phyloP scores from a whole-genome alignment of 495 filamentous ascomycete genomes.

The Daldinia childiae region DNA sequence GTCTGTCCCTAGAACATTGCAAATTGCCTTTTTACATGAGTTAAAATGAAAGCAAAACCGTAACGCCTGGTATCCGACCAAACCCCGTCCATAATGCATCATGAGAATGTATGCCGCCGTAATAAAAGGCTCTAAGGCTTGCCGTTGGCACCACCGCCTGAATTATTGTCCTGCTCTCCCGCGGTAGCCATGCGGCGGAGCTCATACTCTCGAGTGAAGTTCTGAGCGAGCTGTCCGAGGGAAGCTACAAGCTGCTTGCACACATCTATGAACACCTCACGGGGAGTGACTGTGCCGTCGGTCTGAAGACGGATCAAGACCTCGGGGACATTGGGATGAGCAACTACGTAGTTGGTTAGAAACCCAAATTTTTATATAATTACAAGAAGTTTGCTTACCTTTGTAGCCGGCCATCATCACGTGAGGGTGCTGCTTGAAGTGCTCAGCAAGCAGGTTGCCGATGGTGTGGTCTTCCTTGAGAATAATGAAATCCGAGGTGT shows the following conservation, averaged over 20 bases:
- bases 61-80: slow-evolving; percentile 37
- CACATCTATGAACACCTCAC: slow-evolving; percentile 80
- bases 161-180: slow-evolving; percentile 52
- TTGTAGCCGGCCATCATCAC: slow-evolving; percentile 91
- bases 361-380: neutral
- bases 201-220: slow-evolving; percentile 96
- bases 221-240: slow-evolving; percentile 76
- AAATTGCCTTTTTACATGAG: neutral
- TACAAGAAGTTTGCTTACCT: slow-evolving; percentile 55
- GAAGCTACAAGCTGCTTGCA: slow-evolving; percentile 82
- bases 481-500: slow-evolving; percentile 89
- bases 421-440: slow-evolving; percentile 79
- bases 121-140: slow-evolving; percentile 22
- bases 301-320: slow-evolving; percentile 92
- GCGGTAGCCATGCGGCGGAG: slow-evolving; percentile 87
- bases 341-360: slow-evolving; percentile 58
- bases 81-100: slow-evolving; percentile 9
- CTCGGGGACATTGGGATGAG: slow-evolving; percentile 85
- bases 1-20: slow-evolving; percentile 4
- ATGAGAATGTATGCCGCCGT: slow-evolving; percentile 23
- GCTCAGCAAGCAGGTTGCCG: slow-evolving; percentile 84
- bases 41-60: slow-evolving; percentile 14
- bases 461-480: slow-evolving; percentile 98
- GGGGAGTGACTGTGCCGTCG: slow-evolving; percentile 84
- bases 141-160: slow-evolving; percentile 18